These are phyloP conservation scores for Fusarium denticulatum DNA, from an alignment of 2,329 filamentous ascomycete species.

Conservation along the genomic window DNA sequence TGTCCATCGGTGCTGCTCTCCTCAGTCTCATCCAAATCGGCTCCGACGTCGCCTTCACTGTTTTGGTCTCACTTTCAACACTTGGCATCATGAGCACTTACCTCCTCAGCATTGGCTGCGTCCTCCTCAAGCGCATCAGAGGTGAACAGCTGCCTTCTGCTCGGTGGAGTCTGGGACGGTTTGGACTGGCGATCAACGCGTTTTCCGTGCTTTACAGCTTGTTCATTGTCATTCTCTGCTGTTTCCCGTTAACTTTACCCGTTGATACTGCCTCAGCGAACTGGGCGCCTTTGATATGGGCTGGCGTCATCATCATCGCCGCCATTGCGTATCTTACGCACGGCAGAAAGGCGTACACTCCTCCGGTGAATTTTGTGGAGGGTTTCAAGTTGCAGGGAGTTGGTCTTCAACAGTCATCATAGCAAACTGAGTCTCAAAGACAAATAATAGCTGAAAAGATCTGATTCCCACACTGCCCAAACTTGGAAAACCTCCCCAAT, in stretches of 20 bases:
- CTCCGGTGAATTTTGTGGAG: slow-evolving; percentile 22
- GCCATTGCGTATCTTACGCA: slow-evolving; percentile 6
- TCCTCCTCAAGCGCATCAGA: slow-evolving; percentile 18
- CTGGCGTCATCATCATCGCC: slow-evolving; percentile 15
- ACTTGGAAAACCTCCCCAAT: too few species aligned
- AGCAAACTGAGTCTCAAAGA: fast-evolving
- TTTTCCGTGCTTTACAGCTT: slow-evolving; percentile 26
- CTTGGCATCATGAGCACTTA: slow-evolving; percentile 27
- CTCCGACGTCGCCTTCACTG: slow-evolving; percentile 18
- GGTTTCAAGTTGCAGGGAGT: slow-evolving; percentile 14
- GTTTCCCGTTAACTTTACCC: slow-evolving; percentile 8
- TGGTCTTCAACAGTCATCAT: slow-evolving; percentile 6
- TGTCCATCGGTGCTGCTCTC: slow-evolving; percentile 22
- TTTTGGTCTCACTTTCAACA: slow-evolving; percentile 12
- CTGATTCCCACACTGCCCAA: too few species aligned
- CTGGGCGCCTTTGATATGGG: slow-evolving; percentile 27
- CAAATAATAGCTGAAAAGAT: too few species aligned
- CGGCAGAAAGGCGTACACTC: slow-evolving; percentile 8
- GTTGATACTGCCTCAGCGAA: slow-evolving; percentile 21
- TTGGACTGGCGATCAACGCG: slow-evolving; percentile 16
- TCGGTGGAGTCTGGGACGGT: slow-evolving; percentile 12
- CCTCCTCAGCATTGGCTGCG: slow-evolving; percentile 24
- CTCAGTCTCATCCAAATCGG: slow-evolving; percentile 21
- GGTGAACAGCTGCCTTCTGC: slow-evolving; percentile 15
- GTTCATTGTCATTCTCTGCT: slow-evolving; percentile 27